phyloP scores from a whole-genome alignment of 2,329 filamentous ascomycete species.

The Colletotrichum horii region DNA sequence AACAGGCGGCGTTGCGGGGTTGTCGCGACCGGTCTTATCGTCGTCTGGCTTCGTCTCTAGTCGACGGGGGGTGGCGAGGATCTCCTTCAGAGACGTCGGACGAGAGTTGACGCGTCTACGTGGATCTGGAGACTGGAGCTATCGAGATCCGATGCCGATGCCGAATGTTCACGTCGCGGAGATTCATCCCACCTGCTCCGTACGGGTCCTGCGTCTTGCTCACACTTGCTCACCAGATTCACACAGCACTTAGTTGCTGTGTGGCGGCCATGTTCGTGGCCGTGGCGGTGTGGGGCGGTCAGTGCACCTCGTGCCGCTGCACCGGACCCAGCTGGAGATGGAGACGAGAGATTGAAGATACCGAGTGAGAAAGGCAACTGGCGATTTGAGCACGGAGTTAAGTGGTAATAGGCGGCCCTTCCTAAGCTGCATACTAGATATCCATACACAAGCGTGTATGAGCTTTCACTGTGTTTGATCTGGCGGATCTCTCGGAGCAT shows the following conservation, averaged over 20 bases:
- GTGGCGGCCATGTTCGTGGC: not conserved
- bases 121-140: not conserved
- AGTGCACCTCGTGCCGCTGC: not conserved
- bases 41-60: not conserved
- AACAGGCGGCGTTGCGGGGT: not conserved
- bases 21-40: not conserved
- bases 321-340: slow-evolving; percentile 4
- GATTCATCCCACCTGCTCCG: not conserved
- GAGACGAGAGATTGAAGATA: not conserved
- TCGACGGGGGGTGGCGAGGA: not conserved
- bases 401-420: not conserved
- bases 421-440: not conserved
- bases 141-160: not conserved
- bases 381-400: not conserved
- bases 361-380: not conserved
- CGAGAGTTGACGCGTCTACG: not conserved
- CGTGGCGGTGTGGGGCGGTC: not conserved
- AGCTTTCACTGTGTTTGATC: not conserved
- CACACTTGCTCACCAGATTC: not conserved
- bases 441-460: not conserved
- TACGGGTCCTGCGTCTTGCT: not conserved
- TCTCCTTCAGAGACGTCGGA: not conserved
- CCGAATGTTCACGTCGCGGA: not conserved
- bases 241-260: not conserved
- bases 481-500: slow-evolving; percentile 4